These are phyloP conservation scores for Cenchrus americanus DNA, from an alignment of 176 grass and related monocot genomes.

Conservation along the genomic window DNA sequence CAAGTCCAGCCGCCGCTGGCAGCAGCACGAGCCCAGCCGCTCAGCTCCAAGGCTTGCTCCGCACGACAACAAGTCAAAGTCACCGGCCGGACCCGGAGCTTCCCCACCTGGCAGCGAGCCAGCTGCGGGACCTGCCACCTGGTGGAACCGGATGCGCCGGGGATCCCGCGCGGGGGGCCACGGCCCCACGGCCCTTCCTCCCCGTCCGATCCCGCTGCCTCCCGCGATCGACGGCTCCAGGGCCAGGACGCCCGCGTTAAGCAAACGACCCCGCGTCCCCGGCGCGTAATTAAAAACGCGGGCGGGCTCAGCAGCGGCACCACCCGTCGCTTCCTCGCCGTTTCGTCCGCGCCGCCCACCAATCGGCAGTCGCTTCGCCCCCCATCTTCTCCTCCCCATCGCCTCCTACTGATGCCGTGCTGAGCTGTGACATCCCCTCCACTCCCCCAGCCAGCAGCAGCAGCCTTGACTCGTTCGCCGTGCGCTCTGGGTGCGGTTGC, in stretches of 20 bases:
- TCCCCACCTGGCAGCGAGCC: not conserved
- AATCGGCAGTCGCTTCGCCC: not conserved
- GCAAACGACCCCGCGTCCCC: slow-evolving; percentile 26
- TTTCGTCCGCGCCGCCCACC: slow-evolving; percentile 8
- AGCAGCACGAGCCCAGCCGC: not conserved
- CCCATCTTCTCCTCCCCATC: not conserved
- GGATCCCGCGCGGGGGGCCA: not conserved
- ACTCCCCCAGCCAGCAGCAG: not conserved
- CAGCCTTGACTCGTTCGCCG: slow-evolving; percentile 2
- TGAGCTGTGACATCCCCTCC: slow-evolving; percentile 13
- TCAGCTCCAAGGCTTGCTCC: not conserved
- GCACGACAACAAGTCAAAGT: slow-evolving; percentile 13
- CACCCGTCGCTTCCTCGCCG: not conserved
- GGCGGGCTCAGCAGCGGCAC: not conserved
- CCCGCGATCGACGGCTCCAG: not conserved
- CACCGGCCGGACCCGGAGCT: not conserved
- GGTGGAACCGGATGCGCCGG: not conserved
- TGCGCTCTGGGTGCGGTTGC: not conserved
- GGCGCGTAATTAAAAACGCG: slow-evolving; percentile 21
- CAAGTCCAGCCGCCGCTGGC: not conserved
- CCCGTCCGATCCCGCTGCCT: not conserved
- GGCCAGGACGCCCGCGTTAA: slow-evolving; percentile 44
- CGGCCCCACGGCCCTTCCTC: not conserved
- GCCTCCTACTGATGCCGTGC: not conserved
- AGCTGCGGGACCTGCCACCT: too few relatives aligned